Percentiles rank a stretch among this genome's conserved stretches.
Conservation (phyloP, 345 rosid species). For the Eucalyptus cladocalyx region DNA sequence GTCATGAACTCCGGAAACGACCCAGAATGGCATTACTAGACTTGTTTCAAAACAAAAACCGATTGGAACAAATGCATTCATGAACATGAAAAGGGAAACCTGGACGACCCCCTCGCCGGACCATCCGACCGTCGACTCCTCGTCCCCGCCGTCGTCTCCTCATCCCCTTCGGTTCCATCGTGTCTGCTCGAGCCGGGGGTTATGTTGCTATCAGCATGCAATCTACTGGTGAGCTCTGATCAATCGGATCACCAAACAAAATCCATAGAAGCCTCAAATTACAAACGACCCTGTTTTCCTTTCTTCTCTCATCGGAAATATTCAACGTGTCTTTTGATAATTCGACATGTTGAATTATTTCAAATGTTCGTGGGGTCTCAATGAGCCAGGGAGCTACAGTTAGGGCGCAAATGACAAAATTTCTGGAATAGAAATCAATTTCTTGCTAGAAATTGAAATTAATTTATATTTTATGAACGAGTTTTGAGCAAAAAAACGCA, state of each 20-base stretch:
- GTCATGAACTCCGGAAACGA: not conserved
- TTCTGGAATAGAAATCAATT: fast-evolving
- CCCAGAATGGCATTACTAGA: not conserved
- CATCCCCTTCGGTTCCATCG: not conserved
- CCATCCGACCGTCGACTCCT: not conserved
- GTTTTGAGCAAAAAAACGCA: fast-evolving
- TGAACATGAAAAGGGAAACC: not conserved
- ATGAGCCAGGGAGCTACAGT: fast-evolving
- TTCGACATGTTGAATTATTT: too few relatives aligned
- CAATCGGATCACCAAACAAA: not conserved
- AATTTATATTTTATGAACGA: fast-evolving
- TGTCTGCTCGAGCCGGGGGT: not conserved
- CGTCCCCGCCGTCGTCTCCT: not conserved
- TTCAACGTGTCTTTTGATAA: too few relatives aligned
- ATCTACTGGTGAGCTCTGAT: not conserved
- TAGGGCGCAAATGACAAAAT: fast-evolving
- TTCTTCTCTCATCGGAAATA: not conserved
- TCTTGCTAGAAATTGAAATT: fast-evolving
- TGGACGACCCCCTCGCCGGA: not conserved
- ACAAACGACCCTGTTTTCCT: not conserved
- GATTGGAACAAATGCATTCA: not conserved
- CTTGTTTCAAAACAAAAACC: not conserved
- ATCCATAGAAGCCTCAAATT: not conserved
- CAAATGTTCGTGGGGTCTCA: too few relatives aligned
- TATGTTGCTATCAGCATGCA: not conserved